A percentile compares a stretch with the other conserved stretches of the same genome.
Conservation (phyloP, 768 basidiomycete genomes). For the Lactifluus subvellereus region DNA sequence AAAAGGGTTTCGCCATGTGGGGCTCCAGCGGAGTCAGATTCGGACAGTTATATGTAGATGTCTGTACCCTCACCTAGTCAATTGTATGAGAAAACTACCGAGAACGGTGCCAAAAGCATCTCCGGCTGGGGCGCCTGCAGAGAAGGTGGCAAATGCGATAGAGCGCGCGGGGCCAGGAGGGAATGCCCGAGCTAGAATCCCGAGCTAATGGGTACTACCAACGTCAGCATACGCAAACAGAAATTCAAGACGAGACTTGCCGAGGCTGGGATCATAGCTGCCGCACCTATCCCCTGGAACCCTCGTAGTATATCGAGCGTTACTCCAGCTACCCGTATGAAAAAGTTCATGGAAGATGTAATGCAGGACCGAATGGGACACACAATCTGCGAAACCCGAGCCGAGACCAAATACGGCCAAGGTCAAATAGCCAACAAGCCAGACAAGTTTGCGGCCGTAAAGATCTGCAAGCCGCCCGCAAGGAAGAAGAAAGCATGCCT, state of each 20-base stretch:
- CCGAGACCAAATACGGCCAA: constrained; percentile 55
- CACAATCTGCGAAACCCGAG: constrained; percentile 58
- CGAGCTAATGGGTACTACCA: constrained; percentile 42
- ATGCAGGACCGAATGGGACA: constrained; percentile 4
- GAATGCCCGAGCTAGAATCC: constrained; percentile 78
- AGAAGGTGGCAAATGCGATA: constrained; percentile 75
- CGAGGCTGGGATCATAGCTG: constrained; percentile 68
- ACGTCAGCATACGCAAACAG: constrained; percentile 4
- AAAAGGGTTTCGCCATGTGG: constrained; percentile 63
- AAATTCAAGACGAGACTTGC: constrained; percentile 35
- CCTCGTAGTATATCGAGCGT: constrained; percentile 68
- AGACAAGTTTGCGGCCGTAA: constrained; percentile 66
- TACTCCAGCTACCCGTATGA: constrained; percentile 41
- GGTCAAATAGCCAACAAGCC: constrained; percentile 51
- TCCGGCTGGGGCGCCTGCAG: constrained; percentile 81
- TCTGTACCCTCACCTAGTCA: constrained; percentile 12
- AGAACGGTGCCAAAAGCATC: constrained; percentile 62
- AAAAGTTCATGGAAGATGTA: not conserved
- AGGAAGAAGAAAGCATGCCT: constrained; percentile 76
- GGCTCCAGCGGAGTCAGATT: constrained; percentile 1
- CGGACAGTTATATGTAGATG: not conserved
- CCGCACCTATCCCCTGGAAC: constrained; percentile 73
- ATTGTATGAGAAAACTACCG: constrained; percentile 64
- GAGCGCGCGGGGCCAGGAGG: constrained; percentile 62
- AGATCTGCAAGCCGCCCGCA: constrained; percentile 78